These are phyloP conservation scores for Uronychia binucleata DNA, from an alignment of 73 alveolate genomes.

Conservation along the genomic window DNA sequence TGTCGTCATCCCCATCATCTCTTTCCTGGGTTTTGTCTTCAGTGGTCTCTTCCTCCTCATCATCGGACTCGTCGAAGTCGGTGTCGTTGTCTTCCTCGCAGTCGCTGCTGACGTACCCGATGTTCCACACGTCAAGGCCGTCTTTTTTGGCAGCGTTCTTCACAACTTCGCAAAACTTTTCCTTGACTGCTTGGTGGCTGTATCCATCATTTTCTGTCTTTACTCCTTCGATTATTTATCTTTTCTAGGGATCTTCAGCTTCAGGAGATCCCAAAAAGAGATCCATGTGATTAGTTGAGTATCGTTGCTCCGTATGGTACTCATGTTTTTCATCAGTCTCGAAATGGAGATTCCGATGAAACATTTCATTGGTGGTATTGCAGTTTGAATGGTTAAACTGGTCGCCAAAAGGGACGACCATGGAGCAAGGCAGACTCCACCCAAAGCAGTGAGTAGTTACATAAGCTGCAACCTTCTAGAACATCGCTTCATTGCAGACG, in stretches of 20 bases:
- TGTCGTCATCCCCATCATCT: slow-evolving; percentile 28
- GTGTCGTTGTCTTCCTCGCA: slow-evolving; percentile 26
- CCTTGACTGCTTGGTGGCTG: slow-evolving; percentile 14
- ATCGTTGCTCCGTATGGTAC: neutral
- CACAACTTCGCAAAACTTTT: slow-evolving; percentile 16
- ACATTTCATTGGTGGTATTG: slow-evolving; percentile 1
- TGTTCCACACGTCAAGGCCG: slow-evolving; percentile 49
- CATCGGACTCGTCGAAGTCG: slow-evolving; percentile 15
- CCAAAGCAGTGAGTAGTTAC: slow-evolving; percentile 49
- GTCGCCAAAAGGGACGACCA: slow-evolving; percentile 44
- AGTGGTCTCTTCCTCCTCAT: slow-evolving; percentile 10
- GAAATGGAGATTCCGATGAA: neutral
- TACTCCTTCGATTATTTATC: neutral
- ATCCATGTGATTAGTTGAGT: neutral
- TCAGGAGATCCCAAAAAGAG: neutral
- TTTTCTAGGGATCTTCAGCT: neutral
- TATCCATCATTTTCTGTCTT: slow-evolving; percentile 14
- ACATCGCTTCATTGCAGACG: slow-evolving; percentile 3
- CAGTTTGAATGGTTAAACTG: slow-evolving; percentile 23
- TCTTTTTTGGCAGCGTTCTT: slow-evolving; percentile 3
- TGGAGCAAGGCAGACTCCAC: slow-evolving; percentile 51
- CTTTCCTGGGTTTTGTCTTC: slow-evolving; percentile 2
- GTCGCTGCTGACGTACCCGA: neutral
- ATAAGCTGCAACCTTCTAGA: slow-evolving; percentile 6
- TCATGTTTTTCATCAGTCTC: slow-evolving; percentile 10